phyloP scores from a whole-genome alignment of 2,329 filamentous ascomycete genomes.

The Nigrospora oryzae region DNA sequence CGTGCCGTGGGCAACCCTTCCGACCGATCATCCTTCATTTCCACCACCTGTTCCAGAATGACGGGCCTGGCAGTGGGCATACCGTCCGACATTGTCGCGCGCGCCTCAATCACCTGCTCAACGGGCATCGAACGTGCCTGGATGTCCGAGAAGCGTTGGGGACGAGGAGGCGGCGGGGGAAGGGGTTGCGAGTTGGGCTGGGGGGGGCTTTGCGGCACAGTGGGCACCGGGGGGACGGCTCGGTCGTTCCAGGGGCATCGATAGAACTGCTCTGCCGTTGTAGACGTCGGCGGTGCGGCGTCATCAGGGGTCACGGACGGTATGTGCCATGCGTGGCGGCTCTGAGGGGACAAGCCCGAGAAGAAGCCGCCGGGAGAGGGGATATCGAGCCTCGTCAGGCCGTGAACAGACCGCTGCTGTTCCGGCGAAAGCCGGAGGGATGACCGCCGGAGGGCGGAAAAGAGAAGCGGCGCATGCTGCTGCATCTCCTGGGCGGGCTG shows the following conservation, averaged over 20 bases:
- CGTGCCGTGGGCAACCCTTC: conserved; percentile 19
- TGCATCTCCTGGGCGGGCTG: conserved; percentile 40
- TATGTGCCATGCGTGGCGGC: conserved; percentile 75
- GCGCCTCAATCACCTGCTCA: conserved; percentile 60
- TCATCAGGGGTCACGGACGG: conserved; percentile 44
- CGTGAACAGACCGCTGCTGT: conserved; percentile 54
- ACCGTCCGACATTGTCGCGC: conserved; percentile 46
- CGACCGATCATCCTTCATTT: conserved; percentile 17
- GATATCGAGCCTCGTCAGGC: conserved; percentile 75
- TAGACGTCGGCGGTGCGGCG: conserved; percentile 64
- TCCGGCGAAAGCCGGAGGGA: conserved; percentile 31
- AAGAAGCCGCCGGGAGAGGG: conserved; percentile 92
- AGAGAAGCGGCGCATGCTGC: conserved; percentile 40
- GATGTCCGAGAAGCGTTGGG: conserved; percentile 24
- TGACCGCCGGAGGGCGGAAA: conserved; percentile 30
- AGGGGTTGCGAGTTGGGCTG: conserved; percentile 5
- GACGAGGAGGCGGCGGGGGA: conserved; percentile 26
- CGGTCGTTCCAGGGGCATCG: conserved; percentile 64
- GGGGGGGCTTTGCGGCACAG: conserved; percentile 5
- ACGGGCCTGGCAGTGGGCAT: conserved; percentile 58
- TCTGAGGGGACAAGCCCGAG: conserved; percentile 67
- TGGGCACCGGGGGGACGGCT: conserved; percentile 24
- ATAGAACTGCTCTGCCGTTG: conserved; percentile 90
- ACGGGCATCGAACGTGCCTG: conserved; percentile 38
- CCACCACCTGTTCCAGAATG: conserved; percentile 29